Conservation (phyloP, 2,329 filamentous ascomycete species). For the Mariannaea elegans region DNA sequence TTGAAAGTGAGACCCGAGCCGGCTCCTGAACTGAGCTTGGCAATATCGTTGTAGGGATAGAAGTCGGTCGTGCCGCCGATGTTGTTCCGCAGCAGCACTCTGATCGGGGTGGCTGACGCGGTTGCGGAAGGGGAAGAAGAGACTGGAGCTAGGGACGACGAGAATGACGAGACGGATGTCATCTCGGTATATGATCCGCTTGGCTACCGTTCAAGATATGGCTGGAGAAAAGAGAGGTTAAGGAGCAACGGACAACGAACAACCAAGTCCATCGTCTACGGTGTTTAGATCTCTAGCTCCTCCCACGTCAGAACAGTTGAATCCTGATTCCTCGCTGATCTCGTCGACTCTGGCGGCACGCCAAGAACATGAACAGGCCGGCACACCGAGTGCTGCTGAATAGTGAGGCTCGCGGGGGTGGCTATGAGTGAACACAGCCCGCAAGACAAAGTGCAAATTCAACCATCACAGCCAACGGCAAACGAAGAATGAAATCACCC, state of each 20-base stretch:
- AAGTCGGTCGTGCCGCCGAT: constrained; percentile 48
- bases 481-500: background rate
- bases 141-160: background rate
- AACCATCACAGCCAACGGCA: background rate
- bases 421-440: background rate
- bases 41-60: constrained; percentile 50
- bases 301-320: background rate
- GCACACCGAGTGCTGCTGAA: background rate
- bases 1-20: constrained; percentile 45
- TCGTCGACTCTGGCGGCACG: too few species aligned
- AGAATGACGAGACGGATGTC: constrained; percentile 23
- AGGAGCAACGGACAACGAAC: background rate
- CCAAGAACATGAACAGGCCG: too few species aligned
- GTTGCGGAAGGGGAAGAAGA: constrained; percentile 16
- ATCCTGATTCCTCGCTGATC: background rate
- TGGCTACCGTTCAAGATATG: background rate
- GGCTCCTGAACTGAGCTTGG: constrained; percentile 38
- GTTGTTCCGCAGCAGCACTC: constrained; percentile 40
- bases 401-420: too few species aligned
- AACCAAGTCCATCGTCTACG: background rate
- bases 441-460: background rate
- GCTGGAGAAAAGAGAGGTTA: background rate
- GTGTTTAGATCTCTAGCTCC: background rate
- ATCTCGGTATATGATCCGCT: constrained; percentile 18
- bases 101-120: constrained; percentile 38